Evolutionary conservation across 2,329 filamentous ascomycete genomes (phyloP), one percentile per base, ranked within the genome.

Genomic region (Amauroascus niger): DNA sequence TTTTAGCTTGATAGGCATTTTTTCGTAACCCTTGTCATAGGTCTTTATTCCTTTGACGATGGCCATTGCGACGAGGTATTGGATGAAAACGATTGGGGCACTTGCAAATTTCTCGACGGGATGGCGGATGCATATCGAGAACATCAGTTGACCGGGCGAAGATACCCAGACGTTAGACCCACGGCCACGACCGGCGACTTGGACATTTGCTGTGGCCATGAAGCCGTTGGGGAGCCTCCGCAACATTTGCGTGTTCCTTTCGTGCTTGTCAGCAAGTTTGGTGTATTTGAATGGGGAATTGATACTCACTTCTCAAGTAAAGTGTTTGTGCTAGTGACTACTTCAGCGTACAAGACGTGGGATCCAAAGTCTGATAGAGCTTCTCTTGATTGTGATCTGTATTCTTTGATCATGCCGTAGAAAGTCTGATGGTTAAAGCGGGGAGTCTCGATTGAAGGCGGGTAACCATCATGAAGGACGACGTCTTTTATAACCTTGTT

Each of bases 131-230:
- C 94, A 82, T 0, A 85, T 88, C 8, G 88, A 95, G 71, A 95
- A 93, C 67, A 96, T 86, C 5, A 97, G 77, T 33, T 82, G 82
- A 0, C 93, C 93, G 0, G 87, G 80, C 0, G 93, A 93, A 0
- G 90, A 88, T 3, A 98, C 82, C 93, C 93, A 98, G 56, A 96
- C 87, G 62, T 98, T 98, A 30, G 79, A 83, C 3, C 93, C 93
- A 8, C 93, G 84, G 6, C 93, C 93, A 35, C 93, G 83, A 6
- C 85, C 93, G 0, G 90, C 87, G 6, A 96, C 76, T 68, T 97
- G 91, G 0, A 86, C 88, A 0, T 89, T 93, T 0, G 93, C 91
- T 0, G 86, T 85, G 9, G 88, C 76, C 0, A 90, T 95, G 66
- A 95, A 89, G n/a, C 93, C 93, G 0, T 80, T 83, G 0, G 90